Base-by-base conservation (phyloP, 2,329 filamentous ascomycete genomes). In the Cladosporium sphaerospermum region DNA sequence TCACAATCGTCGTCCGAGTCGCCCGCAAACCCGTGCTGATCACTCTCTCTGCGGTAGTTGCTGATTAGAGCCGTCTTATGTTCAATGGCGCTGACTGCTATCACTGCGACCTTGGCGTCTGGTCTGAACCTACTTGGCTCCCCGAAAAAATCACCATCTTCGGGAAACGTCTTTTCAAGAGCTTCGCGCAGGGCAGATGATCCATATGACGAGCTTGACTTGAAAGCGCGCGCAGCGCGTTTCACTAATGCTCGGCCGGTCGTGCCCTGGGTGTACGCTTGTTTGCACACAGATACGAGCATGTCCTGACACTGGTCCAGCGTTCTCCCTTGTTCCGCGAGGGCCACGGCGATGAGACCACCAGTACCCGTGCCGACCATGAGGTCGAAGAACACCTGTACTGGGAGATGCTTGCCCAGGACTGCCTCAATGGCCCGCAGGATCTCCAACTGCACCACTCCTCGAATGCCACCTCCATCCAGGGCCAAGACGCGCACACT, bases 311-410 rank as follows among this genome's bases (percentile, higher is more conserved):
- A 75, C 37, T 70, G 64, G 28, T 68, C 57, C 1, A 76, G 64
- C 0, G 64, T 61, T 19, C 9, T 44, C 14, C 23, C 23, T 6
- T 32, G 31, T 2, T 45, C 59, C 1, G 64, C 70, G 4, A 78
- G 64, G 1, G 69, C 73, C 9, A 75, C 64, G 2, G 73, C 72
- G 28, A 76, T 66, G 9, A 77, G 62, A 6, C 73, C 75, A 13
- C 75, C 75, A 16, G 73, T 74, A 2, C 65, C 63, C 11, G 44
- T 46, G 19, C 73, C 74, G 5, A 76, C 70, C 16, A 78, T 73
- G 1, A 78, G 65, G 53, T 78, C 75, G 54, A 78, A 76, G 60
- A 78, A 78, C 3, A 60, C 61, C 46, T 72, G 73, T 2, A 78
- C 68, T 6, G 64, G 61, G 2, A 78, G 54, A 16, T 34, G 36